Base-by-base conservation (phyloP, 73 alveolate species). In the Effrenium voratum region DNA sequence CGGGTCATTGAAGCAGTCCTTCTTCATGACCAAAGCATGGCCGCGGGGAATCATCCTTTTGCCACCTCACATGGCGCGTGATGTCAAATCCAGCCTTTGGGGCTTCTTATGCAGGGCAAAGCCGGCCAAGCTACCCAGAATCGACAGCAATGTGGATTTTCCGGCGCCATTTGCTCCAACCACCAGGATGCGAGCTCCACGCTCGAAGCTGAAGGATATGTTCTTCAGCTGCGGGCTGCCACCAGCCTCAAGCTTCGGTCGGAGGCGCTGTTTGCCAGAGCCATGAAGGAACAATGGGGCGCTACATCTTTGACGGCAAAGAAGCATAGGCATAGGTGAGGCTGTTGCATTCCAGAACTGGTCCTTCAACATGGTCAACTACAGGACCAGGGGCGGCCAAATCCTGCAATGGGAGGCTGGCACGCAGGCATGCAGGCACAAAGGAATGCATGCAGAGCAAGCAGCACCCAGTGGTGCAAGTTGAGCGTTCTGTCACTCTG, bases 101-200 rank as follows among this genome's bases (percentile, higher is more conserved):
- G 79, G 43, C 16, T 8, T 2, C 34, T 24, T 66, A n/a, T n/a
- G 1, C 44, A n/a, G 19, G 93, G 34, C 77, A 22, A 19, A 34
- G 41, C 77, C 50, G 49, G 70, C 83, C 40, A 44, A 73, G 38
- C 49, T 32, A 2, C 98, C 98, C 88, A 91, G 77, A 77, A 91
- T 91, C 46, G 98, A 91, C 34, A 91, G 98, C 87, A 91, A 49
- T 30, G 98, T 91, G 41, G 98, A 91, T 63, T 91, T 91, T 41
- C 98, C 98, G 3, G 98, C 98, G 6, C 98, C 98, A 28, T 91
- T 91, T n/a, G 98, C 98, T 5, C 98, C 98, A 24, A 91, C 98
- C 44, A 91, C 98, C 45, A 91, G 88, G 55, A 91, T 91, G 32
- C 98, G 95, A 30, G 95, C 95, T n/a, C 95, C 95, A 66, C 95